A percentile compares a stretch with the other conserved stretches of the same genome.
phyloP scores from a whole-genome alignment of 129 eudicot species.

The Helianthus tuberosus region DNA sequence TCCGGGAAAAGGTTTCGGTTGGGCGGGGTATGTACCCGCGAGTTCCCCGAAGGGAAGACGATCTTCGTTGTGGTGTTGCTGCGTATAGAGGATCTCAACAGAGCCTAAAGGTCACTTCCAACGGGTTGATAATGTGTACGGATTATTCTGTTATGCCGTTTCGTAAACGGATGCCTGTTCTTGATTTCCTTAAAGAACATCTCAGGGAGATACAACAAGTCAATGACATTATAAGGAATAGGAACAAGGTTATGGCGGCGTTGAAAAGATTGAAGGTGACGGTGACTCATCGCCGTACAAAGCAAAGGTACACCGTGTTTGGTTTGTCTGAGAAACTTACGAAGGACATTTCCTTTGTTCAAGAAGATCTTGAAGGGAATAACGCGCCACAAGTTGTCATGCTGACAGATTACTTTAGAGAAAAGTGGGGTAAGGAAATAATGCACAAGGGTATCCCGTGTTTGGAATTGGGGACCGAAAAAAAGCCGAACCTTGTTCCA shows the following conservation, averaged over 20 bases:
- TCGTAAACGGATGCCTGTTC: conserved; percentile 61
- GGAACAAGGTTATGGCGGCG: conserved; percentile 30
- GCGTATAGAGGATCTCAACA: conserved; percentile 71
- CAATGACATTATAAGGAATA: conserved; percentile 23
- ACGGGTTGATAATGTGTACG: conserved; percentile 56
- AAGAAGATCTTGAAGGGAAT: conserved; percentile 53
- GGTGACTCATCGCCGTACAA: conserved; percentile 75
- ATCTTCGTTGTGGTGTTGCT: conserved; percentile 55
- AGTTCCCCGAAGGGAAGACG: conserved; percentile 36
- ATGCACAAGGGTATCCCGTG: conserved; percentile 50
- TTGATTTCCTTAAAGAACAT: conserved; percentile 61
- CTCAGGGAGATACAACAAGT: conserved; percentile 35
- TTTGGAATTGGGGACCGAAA: conserved; percentile 52
- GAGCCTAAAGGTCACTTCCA: conserved; percentile 60
- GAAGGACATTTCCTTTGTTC: conserved; percentile 33
- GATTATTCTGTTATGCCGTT: conserved; percentile 65
- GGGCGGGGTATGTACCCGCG: conserved; percentile 59
- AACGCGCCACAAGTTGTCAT: conserved; percentile 13
- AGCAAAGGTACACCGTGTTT: conserved; percentile 52
- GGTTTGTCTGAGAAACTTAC: conserved; percentile 51
- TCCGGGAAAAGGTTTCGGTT: conserved; percentile 41
- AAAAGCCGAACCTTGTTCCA: conserved; percentile 52
- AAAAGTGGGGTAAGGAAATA: conserved; percentile 49
- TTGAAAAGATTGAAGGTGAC: conserved; percentile 58
- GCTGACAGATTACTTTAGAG: conserved; percentile 53